Evolutionary conservation across 352 stramenopile genomes (phyloP), one percentile per base, ranked within the genome.

Genomic region (Pythium utonaiense): DNA sequence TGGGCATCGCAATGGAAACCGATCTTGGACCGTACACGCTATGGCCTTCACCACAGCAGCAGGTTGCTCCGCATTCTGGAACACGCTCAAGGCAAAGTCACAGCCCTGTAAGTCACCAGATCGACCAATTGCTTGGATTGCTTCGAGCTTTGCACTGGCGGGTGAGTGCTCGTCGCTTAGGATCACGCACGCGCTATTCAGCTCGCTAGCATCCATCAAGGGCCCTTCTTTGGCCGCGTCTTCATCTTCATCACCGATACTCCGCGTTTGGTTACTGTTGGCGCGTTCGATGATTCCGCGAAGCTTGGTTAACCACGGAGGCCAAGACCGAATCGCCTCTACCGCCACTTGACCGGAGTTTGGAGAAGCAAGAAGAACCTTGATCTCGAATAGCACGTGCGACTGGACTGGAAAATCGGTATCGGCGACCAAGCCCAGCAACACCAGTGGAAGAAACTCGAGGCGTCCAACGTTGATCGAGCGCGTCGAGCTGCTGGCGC

Each of bases 271-370:
- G 1, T 27, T n/a, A 22, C 1, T 22, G 22, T 12, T 44, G 9
- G 49, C 50, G 3, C 36, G 40, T 14, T 24, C 12, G 16, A 53
- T 27, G n/a, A 87, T 62, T 41, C 69, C 74, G 53, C 73, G 67
- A 9, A 90, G 57, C 34, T 74, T 79, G 53, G 66, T 69, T 25
- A 92, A 58, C 83, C 80, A 92, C 14, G 74, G 66, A 27, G 83
- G 80, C 83, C 83, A 92, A 3, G 80, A 88, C 38, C 83, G 70
- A 48, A 91, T 79, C n/a, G 76, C 60, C 67, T 93, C 83, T 54
- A 86, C 83, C 24, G 82, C 60, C 17, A 55, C 80, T 41, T 87
- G 74, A 10, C 78, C 77, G 41, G 73, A 67, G 1, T 71, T 71
- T 7, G 69, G 50, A 10, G 71, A 83, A 17, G 69, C 51, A n/a